A percentile compares a stretch with the other conserved stretches of the same genome.
Conservation (phyloP, 805 yeast species). For the Saturnispora besseyi region DNA sequence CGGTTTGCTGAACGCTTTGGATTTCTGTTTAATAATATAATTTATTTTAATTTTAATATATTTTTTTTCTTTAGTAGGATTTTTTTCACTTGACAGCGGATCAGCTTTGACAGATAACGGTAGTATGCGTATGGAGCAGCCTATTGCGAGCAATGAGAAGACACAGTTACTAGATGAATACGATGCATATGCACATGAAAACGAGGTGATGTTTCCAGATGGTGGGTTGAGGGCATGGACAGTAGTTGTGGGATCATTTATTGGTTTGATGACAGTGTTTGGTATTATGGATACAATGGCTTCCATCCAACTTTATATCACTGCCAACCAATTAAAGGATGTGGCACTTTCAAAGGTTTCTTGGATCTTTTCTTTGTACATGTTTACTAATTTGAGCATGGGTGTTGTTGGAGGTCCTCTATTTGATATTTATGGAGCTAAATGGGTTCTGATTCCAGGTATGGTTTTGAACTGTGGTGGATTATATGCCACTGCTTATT, state of each 20-base stretch:
- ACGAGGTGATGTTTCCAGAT: conserved; percentile 37
- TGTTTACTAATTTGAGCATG: conserved; percentile 40
- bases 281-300: conserved; percentile 56
- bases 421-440: conserved; percentile 56
- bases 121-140: neutral
- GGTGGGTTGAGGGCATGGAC: conserved; percentile 54
- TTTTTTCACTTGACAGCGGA: neutral
- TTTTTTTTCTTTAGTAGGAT: neutral
- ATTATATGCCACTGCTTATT: conserved; percentile 31
- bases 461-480: conserved; percentile 31
- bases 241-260: conserved; percentile 47
- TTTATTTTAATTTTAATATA: neutral
- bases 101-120: neutral
- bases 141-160: neutral
- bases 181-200: conserved; percentile 21
- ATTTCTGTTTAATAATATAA: neutral
- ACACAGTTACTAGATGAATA: conserved; percentile 8
- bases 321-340: conserved; percentile 45
- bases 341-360: conserved; percentile 42
- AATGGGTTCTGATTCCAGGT: conserved; percentile 37
- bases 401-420: conserved; percentile 36
- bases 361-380: conserved; percentile 58
- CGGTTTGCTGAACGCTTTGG: neutral
- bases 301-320: conserved; percentile 52
- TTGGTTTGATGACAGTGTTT: conserved; percentile 46